A percentile compares a stretch with the other conserved stretches of the same genome.
Evolutionary conservation across 768 basidiomycete genomes (phyloP).

Genomic region (Naematelia aurantialba): DNA sequence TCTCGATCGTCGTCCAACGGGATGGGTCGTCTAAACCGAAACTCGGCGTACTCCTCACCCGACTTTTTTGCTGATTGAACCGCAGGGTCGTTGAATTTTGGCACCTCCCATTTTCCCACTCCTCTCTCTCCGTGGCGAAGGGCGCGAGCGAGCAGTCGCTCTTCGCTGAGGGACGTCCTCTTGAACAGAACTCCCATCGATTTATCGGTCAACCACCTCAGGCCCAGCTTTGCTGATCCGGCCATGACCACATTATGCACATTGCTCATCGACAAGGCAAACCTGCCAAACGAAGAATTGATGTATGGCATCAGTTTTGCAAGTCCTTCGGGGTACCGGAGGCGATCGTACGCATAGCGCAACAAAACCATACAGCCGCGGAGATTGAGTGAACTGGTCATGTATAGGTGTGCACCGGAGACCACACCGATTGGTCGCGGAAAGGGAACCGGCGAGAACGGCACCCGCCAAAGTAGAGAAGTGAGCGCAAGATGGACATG

Average conservation of each 20-base stretch:
- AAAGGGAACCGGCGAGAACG: neutral
- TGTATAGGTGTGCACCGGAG: slow-evolving; percentile 16
- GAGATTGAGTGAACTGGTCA: slow-evolving; percentile 30
- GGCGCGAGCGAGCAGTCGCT: neutral
- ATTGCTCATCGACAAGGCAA: neutral
- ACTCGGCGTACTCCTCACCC: neutral
- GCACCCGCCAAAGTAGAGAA: slow-evolving; percentile 32
- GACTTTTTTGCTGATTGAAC: neutral
- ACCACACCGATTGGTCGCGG: neutral
- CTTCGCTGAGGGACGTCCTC: slow-evolving; percentile 3
- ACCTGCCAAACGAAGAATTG: slow-evolving; percentile 7
- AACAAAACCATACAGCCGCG: slow-evolving; percentile 30
- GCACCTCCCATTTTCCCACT: neutral
- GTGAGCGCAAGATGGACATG: slow-evolving; percentile 46
- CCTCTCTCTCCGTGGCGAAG: neutral
- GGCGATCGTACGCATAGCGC: slow-evolving; percentile 24
- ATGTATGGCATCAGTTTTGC: slow-evolving; percentile 26
- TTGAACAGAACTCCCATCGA: slow-evolving; percentile 12
- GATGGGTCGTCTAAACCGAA: neutral
- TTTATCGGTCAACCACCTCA: neutral
- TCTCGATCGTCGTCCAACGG: neutral
- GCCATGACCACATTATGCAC: neutral
- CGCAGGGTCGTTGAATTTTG: neutral
- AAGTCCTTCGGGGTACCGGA: slow-evolving; percentile 17
- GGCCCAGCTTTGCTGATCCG: neutral